Evolutionary conservation across 2,329 filamentous ascomycete species (phyloP), one percentile per base, ranked within the genome.

Genomic region (Ustilaginoidea virens): DNA sequence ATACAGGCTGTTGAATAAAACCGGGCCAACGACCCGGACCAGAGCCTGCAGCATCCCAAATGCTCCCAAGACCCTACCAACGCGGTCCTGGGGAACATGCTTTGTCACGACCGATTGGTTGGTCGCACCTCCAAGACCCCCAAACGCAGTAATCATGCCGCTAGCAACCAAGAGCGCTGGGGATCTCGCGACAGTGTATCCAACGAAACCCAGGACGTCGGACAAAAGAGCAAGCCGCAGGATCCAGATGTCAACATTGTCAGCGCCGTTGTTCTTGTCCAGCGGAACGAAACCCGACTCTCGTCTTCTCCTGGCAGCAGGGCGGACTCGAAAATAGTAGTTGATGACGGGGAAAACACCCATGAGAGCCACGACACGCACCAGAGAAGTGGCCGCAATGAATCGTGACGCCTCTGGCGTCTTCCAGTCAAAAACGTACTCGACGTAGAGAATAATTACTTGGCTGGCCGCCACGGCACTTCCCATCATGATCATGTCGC

Each of bases 1-100:
- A 48, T 92, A 98, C 7, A 96, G 70, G 5, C 80, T 69, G 44
- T 90, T 92, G 53, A 94, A 92, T 1, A 87, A 46, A 0, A 82
- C 66, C 0, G 90, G 90, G 1, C 79, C 75, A 9, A 92, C 49
- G 2, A 96, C 73, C 36, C 85, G 65, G 3, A 80, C 71, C 20
- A 93, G 55, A 1, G 83, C 80, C 52, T 96, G 87, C 33, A 96
- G 55, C 36, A 96, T 60, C 0, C 87, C 90, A 11, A 77, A 78
- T 2, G 85, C 86, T 14, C 90, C 90, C 0, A 98, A 66, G n/a
- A 96, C 60, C 48, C 90, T 75, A 0, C 90, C 90, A 0, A 90
- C 77, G 26, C 70, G 69, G 37, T 90, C 80, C 1, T 74, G 63
- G 0, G 86, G 82, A 0, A 96, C 77, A 49, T 96, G 90, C 48